A percentile compares a stretch with the other conserved stretches of the same genome.
Conservation (phyloP, 2,329 filamentous ascomycete species). For the Alternaria dauci region DNA sequence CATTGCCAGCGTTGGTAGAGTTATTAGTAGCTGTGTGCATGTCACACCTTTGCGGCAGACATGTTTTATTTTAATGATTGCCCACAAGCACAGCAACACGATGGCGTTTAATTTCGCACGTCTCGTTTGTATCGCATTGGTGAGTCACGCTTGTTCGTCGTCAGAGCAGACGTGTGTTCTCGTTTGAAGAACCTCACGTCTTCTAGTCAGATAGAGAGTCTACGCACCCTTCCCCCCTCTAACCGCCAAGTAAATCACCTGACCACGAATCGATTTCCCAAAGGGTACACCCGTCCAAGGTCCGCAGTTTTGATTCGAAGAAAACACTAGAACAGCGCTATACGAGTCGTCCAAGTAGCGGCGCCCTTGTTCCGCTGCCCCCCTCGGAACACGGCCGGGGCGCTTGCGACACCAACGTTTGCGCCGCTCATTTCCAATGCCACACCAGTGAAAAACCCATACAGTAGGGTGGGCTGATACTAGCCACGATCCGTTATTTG, state of each 20-base stretch:
- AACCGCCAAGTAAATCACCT: neutral
- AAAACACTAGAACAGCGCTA: neutral
- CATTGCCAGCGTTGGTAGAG: neutral
- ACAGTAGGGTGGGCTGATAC: neutral
- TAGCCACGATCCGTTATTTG: neutral
- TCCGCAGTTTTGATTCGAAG: neutral
- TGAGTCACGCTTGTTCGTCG: neutral
- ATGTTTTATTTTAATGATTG: neutral
- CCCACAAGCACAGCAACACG: neutral
- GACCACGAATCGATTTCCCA: neutral
- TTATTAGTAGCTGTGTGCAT: neutral
- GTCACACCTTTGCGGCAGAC: neutral
- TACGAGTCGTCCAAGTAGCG: neutral
- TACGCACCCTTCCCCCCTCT: neutral
- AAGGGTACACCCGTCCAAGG: neutral
- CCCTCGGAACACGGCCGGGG: neutral
- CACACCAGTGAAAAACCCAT: neutral
- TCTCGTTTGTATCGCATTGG: neutral
- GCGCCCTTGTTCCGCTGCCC: neutral
- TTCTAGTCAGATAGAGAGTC: neutral
- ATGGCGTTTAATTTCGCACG: neutral
- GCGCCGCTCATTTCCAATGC: neutral
- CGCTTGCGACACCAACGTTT: neutral
- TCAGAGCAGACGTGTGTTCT: neutral
- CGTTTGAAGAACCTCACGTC: neutral